Conservation (phyloP, 352 stramenopile species). For the Globisporangium barbulae region DNA sequence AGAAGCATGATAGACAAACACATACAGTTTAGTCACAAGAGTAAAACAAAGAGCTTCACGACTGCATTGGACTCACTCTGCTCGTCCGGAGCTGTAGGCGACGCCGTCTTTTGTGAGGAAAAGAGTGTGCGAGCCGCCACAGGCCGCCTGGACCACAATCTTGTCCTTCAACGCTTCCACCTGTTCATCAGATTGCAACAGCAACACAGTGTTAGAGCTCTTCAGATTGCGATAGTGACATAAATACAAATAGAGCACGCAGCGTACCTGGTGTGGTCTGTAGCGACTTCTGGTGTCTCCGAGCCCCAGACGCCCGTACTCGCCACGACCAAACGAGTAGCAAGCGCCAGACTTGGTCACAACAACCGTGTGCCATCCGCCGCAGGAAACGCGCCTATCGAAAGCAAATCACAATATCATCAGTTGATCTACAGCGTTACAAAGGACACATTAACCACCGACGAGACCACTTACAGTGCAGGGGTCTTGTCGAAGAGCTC, state of each 20-base stretch:
- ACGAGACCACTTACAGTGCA: constrained; percentile 40
- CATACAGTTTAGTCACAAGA: not conserved
- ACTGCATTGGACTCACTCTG: constrained; percentile 58
- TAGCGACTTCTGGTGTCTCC: constrained; percentile 74
- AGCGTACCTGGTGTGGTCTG: constrained; percentile 48
- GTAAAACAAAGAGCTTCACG: not conserved
- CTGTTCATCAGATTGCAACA: constrained; percentile 18
- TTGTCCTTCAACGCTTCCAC: constrained; percentile 62
- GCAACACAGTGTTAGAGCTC: not conserved
- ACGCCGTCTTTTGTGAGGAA: constrained; percentile 85
- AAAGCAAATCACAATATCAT: not conserved
- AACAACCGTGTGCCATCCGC: constrained; percentile 80
- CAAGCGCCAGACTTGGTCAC: constrained; percentile 70
- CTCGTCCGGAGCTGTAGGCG: constrained; percentile 75
- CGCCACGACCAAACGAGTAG: constrained; percentile 74
- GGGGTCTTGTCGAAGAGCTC: constrained; percentile 67
- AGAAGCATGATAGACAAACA: constrained; percentile 1
- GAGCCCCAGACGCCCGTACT: constrained; percentile 85
- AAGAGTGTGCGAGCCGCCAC: constrained; percentile 81
- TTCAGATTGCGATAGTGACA: not conserved
- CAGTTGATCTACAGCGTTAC: not conserved
- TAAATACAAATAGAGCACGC: not conserved
- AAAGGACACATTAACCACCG: not conserved
- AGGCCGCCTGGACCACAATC: constrained; percentile 66
- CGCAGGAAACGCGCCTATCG: constrained; percentile 68